These are phyloP conservation scores for Schizochytrium sp. DNA, from an alignment of 108 stramenopile genomes.

Conservation along the genomic window DNA sequence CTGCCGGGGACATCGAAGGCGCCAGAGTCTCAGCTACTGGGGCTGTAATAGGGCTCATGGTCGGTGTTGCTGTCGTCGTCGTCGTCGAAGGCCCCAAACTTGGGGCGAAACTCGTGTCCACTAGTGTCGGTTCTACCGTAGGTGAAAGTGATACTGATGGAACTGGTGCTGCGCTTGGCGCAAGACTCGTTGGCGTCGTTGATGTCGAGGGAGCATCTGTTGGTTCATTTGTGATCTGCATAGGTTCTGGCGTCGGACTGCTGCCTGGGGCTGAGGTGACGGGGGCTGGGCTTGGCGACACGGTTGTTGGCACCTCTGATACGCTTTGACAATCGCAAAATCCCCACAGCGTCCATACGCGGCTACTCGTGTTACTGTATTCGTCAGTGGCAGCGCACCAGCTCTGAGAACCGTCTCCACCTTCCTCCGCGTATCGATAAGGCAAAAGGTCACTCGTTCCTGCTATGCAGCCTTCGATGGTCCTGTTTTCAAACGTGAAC, in stretches of 20 bases:
- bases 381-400: not conserved
- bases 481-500: not conserved
- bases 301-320: not conserved
- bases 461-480: not conserved
- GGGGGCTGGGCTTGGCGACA: not conserved
- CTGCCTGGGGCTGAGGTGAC: not conserved
- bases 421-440: not conserved
- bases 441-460: not conserved
- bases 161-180: not conserved
- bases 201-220: not conserved
- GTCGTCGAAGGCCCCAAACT: too few species aligned
- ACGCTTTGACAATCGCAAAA: conserved; percentile 4
- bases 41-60: too few species aligned
- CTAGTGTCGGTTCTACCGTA: not conserved
- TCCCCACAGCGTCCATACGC: not conserved
- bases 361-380: conserved; percentile 11
- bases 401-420: not conserved
- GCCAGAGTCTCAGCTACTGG: too few species aligned
- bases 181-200: not conserved
- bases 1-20: too few species aligned
- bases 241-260: not conserved
- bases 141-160: not conserved
- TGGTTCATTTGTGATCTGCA: not conserved
- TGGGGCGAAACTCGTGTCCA: not conserved
- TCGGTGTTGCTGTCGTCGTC: too few species aligned